Evolutionary conservation across 495 filamentous ascomycete genomes (phyloP).

Genomic region (Lophium mytilinum): DNA sequence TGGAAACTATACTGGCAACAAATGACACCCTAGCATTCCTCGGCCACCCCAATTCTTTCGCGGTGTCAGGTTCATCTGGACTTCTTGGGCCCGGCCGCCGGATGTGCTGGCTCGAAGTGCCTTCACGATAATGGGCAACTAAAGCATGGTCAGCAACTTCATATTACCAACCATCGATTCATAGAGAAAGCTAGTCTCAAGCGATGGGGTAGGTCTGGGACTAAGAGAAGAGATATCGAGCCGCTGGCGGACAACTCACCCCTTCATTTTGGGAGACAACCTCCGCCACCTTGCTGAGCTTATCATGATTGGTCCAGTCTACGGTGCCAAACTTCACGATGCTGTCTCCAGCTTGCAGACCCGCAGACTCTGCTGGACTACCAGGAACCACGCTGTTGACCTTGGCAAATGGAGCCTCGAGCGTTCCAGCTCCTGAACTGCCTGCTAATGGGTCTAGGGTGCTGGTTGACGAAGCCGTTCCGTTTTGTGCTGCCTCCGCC

Average conservation of each 20-base stretch:
- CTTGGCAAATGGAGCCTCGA: conserved; percentile 75
- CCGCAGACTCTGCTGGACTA: conserved; percentile 79
- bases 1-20: conserved; percentile 55
- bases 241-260: conserved; percentile 47
- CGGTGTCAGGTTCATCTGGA: conserved; percentile 64
- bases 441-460: neutral
- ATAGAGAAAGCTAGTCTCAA: neutral
- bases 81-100: conserved; percentile 40
- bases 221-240: too few species aligned
- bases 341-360: conserved; percentile 73
- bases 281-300: conserved; percentile 73
- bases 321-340: conserved; percentile 78
- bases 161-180: neutral
- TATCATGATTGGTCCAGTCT: conserved; percentile 76
- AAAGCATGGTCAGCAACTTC: conserved; percentile 14
- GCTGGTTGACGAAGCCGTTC: neutral
- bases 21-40: conserved; percentile 81
- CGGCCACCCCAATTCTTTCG: conserved; percentile 78
- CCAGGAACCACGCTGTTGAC: conserved; percentile 72
- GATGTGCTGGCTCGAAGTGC: conserved; percentile 39
- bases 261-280: conserved; percentile 82
- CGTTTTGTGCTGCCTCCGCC: conserved; percentile 25
- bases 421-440: conserved; percentile 16
- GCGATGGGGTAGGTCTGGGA: too few species aligned
- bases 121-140: conserved; percentile 64